A percentile compares a stretch with the other conserved stretches of the same genome.
Evolutionary conservation across 139 green algal genomes (phyloP).

Genomic region (Chlorella sp.): DNA sequence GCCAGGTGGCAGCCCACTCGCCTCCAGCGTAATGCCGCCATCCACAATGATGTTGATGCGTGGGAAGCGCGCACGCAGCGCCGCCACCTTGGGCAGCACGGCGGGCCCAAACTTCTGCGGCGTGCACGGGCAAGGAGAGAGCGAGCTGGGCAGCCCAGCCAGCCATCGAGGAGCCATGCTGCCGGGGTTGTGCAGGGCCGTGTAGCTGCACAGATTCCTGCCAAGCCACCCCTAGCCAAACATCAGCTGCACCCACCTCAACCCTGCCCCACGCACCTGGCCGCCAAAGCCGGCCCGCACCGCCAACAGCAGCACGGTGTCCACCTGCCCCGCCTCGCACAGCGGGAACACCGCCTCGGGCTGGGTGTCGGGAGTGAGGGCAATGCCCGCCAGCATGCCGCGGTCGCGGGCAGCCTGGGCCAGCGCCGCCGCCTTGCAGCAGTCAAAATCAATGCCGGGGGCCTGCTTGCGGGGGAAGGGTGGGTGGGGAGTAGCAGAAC

Average conservation of each 20-base stretch:
- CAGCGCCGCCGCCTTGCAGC: slow-evolving; percentile 33
- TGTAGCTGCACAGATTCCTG: no score
- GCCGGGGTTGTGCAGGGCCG: no score
- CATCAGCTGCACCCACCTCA: no score
- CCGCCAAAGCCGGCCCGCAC: slow-evolving; percentile 92
- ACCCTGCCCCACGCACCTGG: slow-evolving; percentile 14
- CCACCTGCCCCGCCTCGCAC: slow-evolving; percentile 37
- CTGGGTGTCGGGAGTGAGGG: slow-evolving; percentile 76
- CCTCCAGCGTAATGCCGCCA: slow-evolving; percentile 71
- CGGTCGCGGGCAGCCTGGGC: slow-evolving; percentile 37
- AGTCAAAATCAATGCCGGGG: slow-evolving; percentile 35
- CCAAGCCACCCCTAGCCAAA: no score
- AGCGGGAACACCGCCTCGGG: slow-evolving; percentile 63
- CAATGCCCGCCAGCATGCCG: slow-evolving; percentile 85
- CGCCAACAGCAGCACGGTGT: slow-evolving; percentile 79
- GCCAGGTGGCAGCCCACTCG: no score
- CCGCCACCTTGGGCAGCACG: slow-evolving; percentile 72
- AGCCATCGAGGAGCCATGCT: no score
- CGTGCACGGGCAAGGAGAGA: no score
- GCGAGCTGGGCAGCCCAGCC: no score
- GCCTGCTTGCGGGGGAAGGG: slow-evolving; percentile 20
- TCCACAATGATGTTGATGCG: slow-evolving; percentile 82
- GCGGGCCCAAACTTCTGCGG: slow-evolving; percentile 70
- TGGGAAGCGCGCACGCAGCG: slow-evolving; percentile 62
- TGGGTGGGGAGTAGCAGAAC: no score